Percentiles rank a stretch among this genome's conserved stretches.
phyloP scores from a whole-genome alignment of 495 filamentous ascomycete species.

The Acidiella bohemica region DNA sequence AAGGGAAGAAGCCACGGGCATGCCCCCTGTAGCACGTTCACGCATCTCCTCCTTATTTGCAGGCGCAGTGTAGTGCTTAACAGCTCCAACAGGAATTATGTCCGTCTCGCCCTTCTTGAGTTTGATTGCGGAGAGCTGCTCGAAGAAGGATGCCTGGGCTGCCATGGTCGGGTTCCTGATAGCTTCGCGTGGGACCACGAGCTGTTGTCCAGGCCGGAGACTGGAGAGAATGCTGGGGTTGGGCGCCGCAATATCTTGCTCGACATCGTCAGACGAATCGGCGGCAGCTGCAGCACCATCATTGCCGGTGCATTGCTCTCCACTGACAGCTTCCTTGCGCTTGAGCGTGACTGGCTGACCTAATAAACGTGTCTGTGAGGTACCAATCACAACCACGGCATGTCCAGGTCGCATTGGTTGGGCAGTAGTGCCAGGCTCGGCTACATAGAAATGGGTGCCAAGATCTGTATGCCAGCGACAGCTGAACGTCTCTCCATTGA shows the following conservation, averaged over 20 bases:
- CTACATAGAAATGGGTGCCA: constrained; percentile 66
- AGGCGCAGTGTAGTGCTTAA: constrained; percentile 9
- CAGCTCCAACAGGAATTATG: constrained; percentile 8
- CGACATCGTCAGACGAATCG: background rate
- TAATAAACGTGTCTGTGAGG: constrained; percentile 8
- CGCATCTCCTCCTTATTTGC: constrained; percentile 6
- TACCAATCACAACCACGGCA: constrained; percentile 13
- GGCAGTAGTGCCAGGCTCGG: constrained; percentile 1
- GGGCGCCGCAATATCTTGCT: background rate
- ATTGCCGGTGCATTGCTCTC: background rate
- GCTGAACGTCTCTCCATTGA: constrained; percentile 58
- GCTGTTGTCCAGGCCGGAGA: background rate
- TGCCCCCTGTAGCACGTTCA: too few relatives aligned
- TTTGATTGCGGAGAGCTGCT: constrained; percentile 31
- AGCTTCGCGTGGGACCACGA: background rate
- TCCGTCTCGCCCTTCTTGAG: constrained; percentile 41
- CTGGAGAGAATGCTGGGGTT: background rate
- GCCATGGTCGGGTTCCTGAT: background rate
- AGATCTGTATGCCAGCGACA: constrained; percentile 66
- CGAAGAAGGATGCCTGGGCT: constrained; percentile 16
- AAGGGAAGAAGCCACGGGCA: too few relatives aligned
- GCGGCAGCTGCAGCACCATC: background rate
- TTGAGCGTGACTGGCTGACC: constrained; percentile 12
- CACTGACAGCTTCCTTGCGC: background rate
- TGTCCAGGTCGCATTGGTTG: constrained; percentile 8